These are phyloP conservation scores for Serendipita sp. DNA, from an alignment of 768 basidiomycete species.

Conservation along the genomic window DNA sequence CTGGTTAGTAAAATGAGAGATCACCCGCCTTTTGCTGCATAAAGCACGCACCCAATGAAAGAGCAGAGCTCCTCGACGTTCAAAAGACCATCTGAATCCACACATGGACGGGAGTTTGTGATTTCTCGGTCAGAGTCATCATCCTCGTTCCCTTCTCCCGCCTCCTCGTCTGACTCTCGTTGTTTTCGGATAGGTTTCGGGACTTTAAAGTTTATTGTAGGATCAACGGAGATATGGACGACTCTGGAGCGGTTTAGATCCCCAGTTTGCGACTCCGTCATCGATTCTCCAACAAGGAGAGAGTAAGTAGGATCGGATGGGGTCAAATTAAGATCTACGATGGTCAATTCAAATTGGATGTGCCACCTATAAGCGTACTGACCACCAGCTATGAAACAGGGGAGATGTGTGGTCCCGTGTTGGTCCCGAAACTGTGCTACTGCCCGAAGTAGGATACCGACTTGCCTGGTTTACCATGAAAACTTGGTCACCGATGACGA, in stretches of 20 bases:
- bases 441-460: slow-evolving; percentile 54
- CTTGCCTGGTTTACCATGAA: slow-evolving; percentile 38
- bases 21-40: slow-evolving; percentile 6
- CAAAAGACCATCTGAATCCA: slow-evolving; percentile 52
- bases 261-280: slow-evolving; percentile 40
- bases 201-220: slow-evolving; percentile 31
- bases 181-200: slow-evolving; percentile 39
- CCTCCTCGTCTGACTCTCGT: slow-evolving; percentile 30
- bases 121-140: slow-evolving; percentile 56
- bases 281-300: slow-evolving; percentile 44
- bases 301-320: slow-evolving; percentile 75
- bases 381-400: slow-evolving; percentile 77
- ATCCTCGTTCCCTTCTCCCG: slow-evolving; percentile 22
- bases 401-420: slow-evolving; percentile 39
- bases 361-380: slow-evolving; percentile 12
- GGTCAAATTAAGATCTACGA: slow-evolving; percentile 74
- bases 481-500: background rate
- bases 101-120: slow-evolving; percentile 51
- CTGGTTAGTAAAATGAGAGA: too few relatives aligned
- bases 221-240: slow-evolving; percentile 55
- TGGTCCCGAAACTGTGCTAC: slow-evolving; percentile 37
- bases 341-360: slow-evolving; percentile 5
- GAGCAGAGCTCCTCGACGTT: slow-evolving; percentile 36
- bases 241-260: slow-evolving; percentile 47
- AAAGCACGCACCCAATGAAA: slow-evolving; percentile 25